Base-by-base conservation (phyloP, 139 green algal genomes). In the Limnomonas spitsbergensis region DNA sequence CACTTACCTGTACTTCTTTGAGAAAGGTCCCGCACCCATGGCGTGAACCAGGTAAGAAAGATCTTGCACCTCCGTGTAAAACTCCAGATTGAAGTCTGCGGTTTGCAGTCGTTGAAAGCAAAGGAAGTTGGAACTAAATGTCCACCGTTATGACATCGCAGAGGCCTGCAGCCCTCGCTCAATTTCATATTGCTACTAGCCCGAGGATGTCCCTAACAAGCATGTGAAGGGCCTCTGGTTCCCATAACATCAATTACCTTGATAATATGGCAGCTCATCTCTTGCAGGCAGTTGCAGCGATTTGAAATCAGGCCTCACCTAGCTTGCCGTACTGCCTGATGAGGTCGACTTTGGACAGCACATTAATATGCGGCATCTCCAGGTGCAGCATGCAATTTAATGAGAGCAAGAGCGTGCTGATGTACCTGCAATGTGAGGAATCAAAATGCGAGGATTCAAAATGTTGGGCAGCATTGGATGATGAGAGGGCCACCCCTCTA, bases 11-110 rank as follows among this genome's bases (percentile, higher is more conserved):
- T 88, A 93, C 42, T 83, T 82, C 3, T 74, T 75, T 36, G 67
- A 81, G 71, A 90, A 89, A 38, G 84, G 78, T 7, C 80, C 83
- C 0, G 53, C 29, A 2, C 47, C 54, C 86, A 91, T 81, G 0
- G 38, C 32, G n/a, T 40, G 40, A 36, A 88, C 86, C 37, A 98
- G 82, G 80, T 94, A 91, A 0, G 75, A 80, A 47, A 98, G 87
- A 78, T 97, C 93, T 76, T 96, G 90, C 9, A 96, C 93, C 80
- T 97, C 86, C 1, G 92, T 93, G 85, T 97, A 98, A 74, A 91
- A 98, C 29, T 97, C 92, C 4, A 97, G 86, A 47, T 91, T 90
- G 78, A 98, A 95, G 0, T 84, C 86, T 88, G 81, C 80, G 76
- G 29, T n/a, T n/a, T n/a, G n/a, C n/a, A n/a, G n/a, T n/a, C n/a